Conservation (phyloP, 2,329 filamentous ascomycete genomes). For the Allantophomopsis cytisporea region DNA sequence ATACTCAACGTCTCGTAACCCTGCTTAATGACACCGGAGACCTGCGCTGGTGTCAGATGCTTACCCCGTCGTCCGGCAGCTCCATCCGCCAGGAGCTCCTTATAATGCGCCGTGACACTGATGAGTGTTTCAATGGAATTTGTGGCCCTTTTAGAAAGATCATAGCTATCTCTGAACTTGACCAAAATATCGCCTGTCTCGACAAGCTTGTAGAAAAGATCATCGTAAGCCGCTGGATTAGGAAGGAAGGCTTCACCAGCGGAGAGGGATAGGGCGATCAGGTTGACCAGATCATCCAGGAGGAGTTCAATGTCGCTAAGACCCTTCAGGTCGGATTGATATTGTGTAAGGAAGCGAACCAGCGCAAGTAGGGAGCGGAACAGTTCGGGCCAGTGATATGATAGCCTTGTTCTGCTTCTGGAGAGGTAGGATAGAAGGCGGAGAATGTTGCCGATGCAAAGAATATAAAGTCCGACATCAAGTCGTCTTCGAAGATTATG, state of each 20-base stretch:
- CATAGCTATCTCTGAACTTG: slow-evolving; percentile 72
- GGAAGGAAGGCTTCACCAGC: slow-evolving; percentile 85
- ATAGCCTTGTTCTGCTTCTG: slow-evolving; percentile 64
- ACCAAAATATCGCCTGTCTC: slow-evolving; percentile 74
- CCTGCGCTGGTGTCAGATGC: slow-evolving; percentile 69
- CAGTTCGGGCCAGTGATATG: slow-evolving; percentile 91
- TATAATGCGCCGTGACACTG: slow-evolving; percentile 75
- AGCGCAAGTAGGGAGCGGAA: slow-evolving; percentile 83
- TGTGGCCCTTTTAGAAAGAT: slow-evolving; percentile 37
- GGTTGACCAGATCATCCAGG: slow-evolving; percentile 64
- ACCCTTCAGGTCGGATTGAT: slow-evolving; percentile 61
- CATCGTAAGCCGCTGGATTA: slow-evolving; percentile 77
- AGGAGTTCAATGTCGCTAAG: slow-evolving; percentile 59
- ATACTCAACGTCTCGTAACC: slow-evolving; percentile 93
- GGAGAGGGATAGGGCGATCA: slow-evolving; percentile 73
- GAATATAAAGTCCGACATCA: slow-evolving; percentile 72
- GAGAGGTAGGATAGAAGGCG: slow-evolving; percentile 76
- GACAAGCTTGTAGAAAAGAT: slow-evolving; percentile 96
- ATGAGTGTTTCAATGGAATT: slow-evolving; percentile 77
- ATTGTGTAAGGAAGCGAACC: slow-evolving; percentile 80
- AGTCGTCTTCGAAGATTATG: slow-evolving; percentile 82
- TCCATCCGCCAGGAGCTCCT: slow-evolving; percentile 57
- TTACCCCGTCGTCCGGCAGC: slow-evolving; percentile 38
- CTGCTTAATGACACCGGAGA: slow-evolving; percentile 85
- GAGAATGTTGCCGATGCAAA: slow-evolving; percentile 70